Base-by-base conservation (phyloP, 805 yeast species). In the Barnettozyma wickerhamii region DNA sequence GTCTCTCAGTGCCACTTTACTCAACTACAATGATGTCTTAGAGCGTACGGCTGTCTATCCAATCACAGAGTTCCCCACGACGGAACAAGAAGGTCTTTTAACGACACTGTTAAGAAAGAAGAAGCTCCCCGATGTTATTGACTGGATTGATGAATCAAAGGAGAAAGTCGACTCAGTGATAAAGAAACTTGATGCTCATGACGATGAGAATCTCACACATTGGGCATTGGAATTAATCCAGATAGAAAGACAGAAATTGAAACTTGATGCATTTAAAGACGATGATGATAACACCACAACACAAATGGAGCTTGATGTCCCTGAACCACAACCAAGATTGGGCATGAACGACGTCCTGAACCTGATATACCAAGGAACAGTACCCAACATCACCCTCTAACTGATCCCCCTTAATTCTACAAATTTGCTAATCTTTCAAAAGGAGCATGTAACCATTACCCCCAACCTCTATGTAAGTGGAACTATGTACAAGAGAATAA, bases 91-190 rank as follows among this genome's bases (percentile, higher is more conserved):
- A 53, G 85, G 88, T 2, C 69, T 93, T 27, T 64, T 90, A 37
- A 84, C 95, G 0, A 89, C 97, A 0, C 66, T 93, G 45, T 62
- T 93, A 45, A 73, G 98, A 43, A 93, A 90, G 59, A 91, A 90
- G 58, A 82, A 83, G 37, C 66, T 86, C 10, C 98, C 99, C 0
- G 97, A 90, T 47, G 95, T 91, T 3, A 85, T 80, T 38, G 84
- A 78, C 35, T 91, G 98, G 97, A 75, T 89, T 7, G 69, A 70
- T 26, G 60, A 65, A 17, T 76, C 76, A 2, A 63, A 55, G 31
- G 64, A 62, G 30, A 48, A 55, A 12, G 28, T 40, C 3, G 42
- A 34, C n/a, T 6, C 20, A 2, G 35, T 34, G 14, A 50, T 60
- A 12, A 42, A 42, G 1, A 51, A 46, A 20, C 42, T 47, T 1